These are phyloP conservation scores for Babesia gibsoni DNA, from an alignment of 169 alveolate species.

Conservation along the genomic window DNA sequence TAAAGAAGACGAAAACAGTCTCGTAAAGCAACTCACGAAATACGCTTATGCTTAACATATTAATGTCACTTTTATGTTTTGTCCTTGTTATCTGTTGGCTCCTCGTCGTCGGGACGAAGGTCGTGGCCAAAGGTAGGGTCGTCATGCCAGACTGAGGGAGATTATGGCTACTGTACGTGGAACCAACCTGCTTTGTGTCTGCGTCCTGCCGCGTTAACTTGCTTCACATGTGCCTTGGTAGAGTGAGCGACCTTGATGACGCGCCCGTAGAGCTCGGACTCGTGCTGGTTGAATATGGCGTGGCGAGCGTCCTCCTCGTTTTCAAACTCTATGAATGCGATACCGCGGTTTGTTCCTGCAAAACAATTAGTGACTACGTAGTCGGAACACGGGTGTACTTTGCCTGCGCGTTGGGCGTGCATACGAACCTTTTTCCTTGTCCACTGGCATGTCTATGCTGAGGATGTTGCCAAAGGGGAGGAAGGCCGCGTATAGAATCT, in stretches of 20 bases:
- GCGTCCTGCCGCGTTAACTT: background rate
- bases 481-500: constrained; percentile 74
- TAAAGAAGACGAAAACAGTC: too few relatives aligned
- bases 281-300: constrained; percentile 74
- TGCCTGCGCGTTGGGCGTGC: background rate
- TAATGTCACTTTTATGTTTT: background rate
- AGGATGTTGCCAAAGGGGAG: constrained; percentile 77
- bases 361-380: background rate
- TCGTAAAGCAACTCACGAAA: too few relatives aligned
- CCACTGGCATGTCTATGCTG: constrained; percentile 74
- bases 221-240: constrained; percentile 48
- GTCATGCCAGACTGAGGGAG: constrained; percentile 44
- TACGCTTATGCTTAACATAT: too few relatives aligned
- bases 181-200: constrained; percentile 53
- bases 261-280: constrained; percentile 74
- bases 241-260: constrained; percentile 72
- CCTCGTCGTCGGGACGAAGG: constrained; percentile 34
- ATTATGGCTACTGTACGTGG: background rate
- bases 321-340: constrained; percentile 75
- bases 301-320: constrained; percentile 78
- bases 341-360: constrained; percentile 70
- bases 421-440: constrained; percentile 67
- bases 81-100: background rate
- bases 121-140: constrained; percentile 51
- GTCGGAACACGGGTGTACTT: background rate